A percentile compares a stretch with the other conserved stretches of the same genome.
Conservation (phyloP, 1,139 yeast genomes). For the Candida sp. region DNA sequence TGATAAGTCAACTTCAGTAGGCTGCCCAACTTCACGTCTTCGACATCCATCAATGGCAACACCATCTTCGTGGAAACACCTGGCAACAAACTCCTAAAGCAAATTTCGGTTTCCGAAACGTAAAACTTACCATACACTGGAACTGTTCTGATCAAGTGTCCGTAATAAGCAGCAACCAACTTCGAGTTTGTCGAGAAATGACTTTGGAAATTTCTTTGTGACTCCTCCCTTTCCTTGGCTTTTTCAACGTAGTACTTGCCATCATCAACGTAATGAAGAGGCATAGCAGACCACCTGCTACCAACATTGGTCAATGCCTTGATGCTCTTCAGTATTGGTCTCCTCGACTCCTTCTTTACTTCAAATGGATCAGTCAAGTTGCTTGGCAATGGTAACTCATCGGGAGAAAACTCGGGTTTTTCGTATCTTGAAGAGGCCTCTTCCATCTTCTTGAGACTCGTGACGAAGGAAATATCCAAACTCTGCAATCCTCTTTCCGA, state of each 20-base stretch:
- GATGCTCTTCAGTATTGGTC: constrained; percentile 28
- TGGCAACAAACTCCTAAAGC: constrained; percentile 81
- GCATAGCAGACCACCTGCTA: constrained; percentile 66
- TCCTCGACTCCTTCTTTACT: constrained; percentile 12
- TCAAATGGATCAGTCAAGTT: constrained; percentile 34
- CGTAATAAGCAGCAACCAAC: constrained; percentile 71
- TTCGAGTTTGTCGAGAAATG: constrained; percentile 68
- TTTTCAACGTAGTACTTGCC: constrained; percentile 50
- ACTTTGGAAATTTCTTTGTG: constrained; percentile 56
- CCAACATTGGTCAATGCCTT: constrained; percentile 42
- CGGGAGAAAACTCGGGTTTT: background rate
- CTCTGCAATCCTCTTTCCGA: constrained; percentile 33
- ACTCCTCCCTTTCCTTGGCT: constrained; percentile 45
- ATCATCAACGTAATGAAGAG: constrained; percentile 58
- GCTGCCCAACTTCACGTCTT: constrained; percentile 47
- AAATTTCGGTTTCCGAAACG: constrained; percentile 65
- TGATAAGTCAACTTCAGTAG: constrained; percentile 56
- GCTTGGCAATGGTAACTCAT: constrained; percentile 24
- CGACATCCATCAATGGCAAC: constrained; percentile 77
- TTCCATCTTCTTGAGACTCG: constrained; percentile 26
- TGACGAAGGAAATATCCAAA: constrained; percentile 39
- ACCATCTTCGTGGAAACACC: constrained; percentile 84
- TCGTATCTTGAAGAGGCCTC: constrained; percentile 29
- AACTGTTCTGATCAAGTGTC: constrained; percentile 69
- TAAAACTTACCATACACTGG: constrained; percentile 88